These are phyloP conservation scores for Penicillium mononematosum DNA, from an alignment of 495 filamentous ascomycete species.

Conservation along the genomic window DNA sequence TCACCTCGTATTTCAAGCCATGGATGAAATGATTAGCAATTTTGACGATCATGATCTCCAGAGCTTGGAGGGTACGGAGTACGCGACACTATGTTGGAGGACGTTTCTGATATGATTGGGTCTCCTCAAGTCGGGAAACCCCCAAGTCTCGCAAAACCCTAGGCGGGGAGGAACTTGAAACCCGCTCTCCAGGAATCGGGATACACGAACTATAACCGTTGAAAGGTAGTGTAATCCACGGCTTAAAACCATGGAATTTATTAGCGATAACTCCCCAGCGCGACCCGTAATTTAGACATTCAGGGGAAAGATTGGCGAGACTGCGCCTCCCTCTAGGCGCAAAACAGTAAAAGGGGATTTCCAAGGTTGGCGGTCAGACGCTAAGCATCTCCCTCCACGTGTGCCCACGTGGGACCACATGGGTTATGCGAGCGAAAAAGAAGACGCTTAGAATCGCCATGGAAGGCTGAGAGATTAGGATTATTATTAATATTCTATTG, in stretches of 20 bases:
- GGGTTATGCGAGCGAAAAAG: slow-evolving; percentile 26
- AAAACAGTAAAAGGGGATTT: slow-evolving; percentile 22
- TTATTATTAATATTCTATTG: neutral
- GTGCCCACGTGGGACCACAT: slow-evolving; percentile 45
- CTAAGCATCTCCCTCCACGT: slow-evolving; percentile 37
- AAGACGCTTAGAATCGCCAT: slow-evolving; percentile 34
- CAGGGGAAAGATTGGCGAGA: slow-evolving; percentile 12
- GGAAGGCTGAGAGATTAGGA: slow-evolving; percentile 17
- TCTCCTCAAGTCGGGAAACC: neutral
- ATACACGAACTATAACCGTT: slow-evolving; percentile 2
- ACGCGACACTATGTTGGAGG: neutral
- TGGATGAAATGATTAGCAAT: neutral
- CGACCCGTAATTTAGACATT: neutral
- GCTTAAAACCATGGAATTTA: neutral
- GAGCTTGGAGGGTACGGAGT: neutral
- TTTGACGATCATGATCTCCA: slow-evolving; percentile 2
- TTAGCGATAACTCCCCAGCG: neutral
- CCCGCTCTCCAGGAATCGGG: neutral
- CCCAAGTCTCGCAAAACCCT: neutral
- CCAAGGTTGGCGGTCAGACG: slow-evolving; percentile 14
- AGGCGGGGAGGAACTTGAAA: neutral
- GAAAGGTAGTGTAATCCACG: neutral
- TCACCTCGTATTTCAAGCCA: slow-evolving; percentile 3
- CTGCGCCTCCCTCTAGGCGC: slow-evolving; percentile 15
- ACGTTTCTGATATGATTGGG: neutral